Evolutionary conservation across 23 red algal genomes (phyloP).

Genomic region (Gracilaria gracilis): DNA sequence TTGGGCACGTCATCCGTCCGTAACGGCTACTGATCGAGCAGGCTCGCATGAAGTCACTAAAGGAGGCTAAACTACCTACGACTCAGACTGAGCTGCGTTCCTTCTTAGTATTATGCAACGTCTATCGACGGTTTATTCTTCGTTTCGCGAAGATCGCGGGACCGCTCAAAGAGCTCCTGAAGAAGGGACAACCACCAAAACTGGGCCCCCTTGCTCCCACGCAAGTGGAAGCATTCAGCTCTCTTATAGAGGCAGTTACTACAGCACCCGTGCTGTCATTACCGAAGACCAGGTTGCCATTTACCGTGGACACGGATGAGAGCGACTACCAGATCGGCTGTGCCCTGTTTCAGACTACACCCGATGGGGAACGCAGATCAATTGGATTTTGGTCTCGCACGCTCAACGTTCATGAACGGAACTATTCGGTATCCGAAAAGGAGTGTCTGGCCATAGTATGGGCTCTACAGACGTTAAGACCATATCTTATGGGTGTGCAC

Average conservation of each 20-base stretch:
- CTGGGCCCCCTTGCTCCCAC: background rate
- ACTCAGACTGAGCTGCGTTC: conserved; percentile 18
- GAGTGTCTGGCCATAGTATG: too few species aligned
- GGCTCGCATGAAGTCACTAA: background rate
- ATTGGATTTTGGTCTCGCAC: background rate
- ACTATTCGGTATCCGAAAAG: too few species aligned
- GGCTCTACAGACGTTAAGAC: too few species aligned
- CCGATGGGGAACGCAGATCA: too few species aligned
- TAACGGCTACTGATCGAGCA: background rate
- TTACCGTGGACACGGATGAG: background rate
- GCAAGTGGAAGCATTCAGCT: background rate
- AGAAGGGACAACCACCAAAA: conserved; percentile 18
- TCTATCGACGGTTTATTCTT: conserved; percentile 55
- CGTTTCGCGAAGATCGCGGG: conserved; percentile 17
- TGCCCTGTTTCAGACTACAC: too few species aligned
- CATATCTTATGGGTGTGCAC: background rate
- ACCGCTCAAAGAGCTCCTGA: conserved; percentile 21
- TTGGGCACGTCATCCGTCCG: conserved; percentile 50
- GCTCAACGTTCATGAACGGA: too few species aligned
- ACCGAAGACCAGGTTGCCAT: conserved; percentile 10
- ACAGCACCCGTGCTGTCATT: background rate
- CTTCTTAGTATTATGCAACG: conserved; percentile 35
- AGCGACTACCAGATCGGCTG: background rate
- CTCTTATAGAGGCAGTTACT: background rate
- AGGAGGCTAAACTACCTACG: conserved; percentile 14